These are phyloP conservation scores for Phytophthora citrophthora DNA, from an alignment of 352 stramenopile genomes.

Conservation along the genomic window DNA sequence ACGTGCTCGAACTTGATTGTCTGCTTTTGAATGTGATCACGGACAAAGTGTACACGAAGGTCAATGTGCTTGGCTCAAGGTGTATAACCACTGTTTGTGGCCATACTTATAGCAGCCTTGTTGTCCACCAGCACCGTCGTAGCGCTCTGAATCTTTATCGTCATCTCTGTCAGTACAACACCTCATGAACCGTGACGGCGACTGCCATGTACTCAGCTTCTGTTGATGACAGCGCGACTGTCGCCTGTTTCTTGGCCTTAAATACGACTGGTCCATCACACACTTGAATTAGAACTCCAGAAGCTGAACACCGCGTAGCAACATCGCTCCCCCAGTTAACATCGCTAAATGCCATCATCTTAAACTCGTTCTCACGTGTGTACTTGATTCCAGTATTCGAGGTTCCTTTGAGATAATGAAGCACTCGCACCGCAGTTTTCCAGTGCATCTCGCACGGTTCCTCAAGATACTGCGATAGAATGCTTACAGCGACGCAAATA, in stretches of 20 bases:
- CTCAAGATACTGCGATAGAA: slow-evolving; percentile 15
- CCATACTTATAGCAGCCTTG: slow-evolving; percentile 14
- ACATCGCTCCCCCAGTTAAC: slow-evolving; percentile 7
- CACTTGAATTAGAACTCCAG: slow-evolving; percentile 2
- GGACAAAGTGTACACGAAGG: slow-evolving; percentile 13
- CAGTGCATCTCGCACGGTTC: slow-evolving; percentile 16
- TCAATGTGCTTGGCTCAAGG: slow-evolving; percentile 15
- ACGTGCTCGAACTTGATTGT: slow-evolving; percentile 3
- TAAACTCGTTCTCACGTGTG: background rate
- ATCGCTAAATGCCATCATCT: background rate
- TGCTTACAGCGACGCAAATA: slow-evolving; percentile 8
- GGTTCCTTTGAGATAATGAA: slow-evolving; percentile 20
- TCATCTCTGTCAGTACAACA: slow-evolving; percentile 9
- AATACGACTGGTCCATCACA: slow-evolving; percentile 3
- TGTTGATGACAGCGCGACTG: slow-evolving; percentile 8
- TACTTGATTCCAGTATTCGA: background rate
- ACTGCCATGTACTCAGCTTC: slow-evolving; percentile 10
- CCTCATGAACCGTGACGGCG: slow-evolving; percentile 3
- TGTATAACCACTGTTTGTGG: slow-evolving; percentile 5
- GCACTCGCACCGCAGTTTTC: background rate
- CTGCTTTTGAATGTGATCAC: slow-evolving; percentile 7
- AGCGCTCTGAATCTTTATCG: background rate
- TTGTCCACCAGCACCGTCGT: slow-evolving; percentile 15
- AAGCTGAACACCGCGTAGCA: slow-evolving; percentile 1
- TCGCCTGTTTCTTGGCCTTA: slow-evolving; percentile 10